phyloP scores from a whole-genome alignment of 73 alveolate genomes.

The Blepharisma stoltei region DNA sequence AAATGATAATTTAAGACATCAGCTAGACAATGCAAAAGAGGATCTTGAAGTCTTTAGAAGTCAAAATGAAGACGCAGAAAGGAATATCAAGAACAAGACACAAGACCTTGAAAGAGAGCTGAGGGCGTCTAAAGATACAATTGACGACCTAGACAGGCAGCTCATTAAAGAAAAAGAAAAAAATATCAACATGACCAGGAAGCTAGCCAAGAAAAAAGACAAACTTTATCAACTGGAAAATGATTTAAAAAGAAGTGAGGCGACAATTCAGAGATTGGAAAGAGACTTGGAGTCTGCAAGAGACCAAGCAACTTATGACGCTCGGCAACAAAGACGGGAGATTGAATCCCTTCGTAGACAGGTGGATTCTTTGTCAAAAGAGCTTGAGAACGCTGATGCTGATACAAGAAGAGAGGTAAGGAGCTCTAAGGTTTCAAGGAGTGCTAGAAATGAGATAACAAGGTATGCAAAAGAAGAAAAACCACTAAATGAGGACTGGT shows the following conservation, averaged over 20 bases:
- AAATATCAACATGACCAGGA: background rate
- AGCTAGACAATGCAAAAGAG: background rate
- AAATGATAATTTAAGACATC: background rate
- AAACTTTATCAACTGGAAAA: background rate
- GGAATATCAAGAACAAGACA: background rate
- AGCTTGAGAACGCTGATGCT: too few relatives aligned
- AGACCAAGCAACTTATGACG: background rate
- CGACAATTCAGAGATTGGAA: too few relatives aligned
- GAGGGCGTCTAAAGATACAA: background rate
- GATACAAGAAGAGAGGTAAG: too few relatives aligned
- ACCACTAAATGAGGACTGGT: background rate
- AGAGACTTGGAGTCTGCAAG: background rate
- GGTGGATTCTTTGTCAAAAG: too few relatives aligned
- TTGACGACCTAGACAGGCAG: background rate
- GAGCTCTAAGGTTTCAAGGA: too few relatives aligned
- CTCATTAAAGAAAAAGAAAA: slow-evolving; percentile 17
- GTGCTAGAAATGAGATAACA: too few relatives aligned
- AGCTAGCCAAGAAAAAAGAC: background rate
- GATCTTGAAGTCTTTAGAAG: background rate
- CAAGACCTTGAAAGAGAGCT: slow-evolving; percentile 12
- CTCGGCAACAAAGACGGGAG: too few relatives aligned
- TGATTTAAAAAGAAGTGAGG: background rate
- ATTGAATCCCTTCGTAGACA: too few relatives aligned
- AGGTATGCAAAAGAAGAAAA: too few relatives aligned
- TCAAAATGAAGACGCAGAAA: background rate